Evolutionary conservation across 1,284 basidiomycete genomes (phyloP), one percentile per base, ranked within the genome.

Genomic region (Ceratobasidium sp.): DNA sequence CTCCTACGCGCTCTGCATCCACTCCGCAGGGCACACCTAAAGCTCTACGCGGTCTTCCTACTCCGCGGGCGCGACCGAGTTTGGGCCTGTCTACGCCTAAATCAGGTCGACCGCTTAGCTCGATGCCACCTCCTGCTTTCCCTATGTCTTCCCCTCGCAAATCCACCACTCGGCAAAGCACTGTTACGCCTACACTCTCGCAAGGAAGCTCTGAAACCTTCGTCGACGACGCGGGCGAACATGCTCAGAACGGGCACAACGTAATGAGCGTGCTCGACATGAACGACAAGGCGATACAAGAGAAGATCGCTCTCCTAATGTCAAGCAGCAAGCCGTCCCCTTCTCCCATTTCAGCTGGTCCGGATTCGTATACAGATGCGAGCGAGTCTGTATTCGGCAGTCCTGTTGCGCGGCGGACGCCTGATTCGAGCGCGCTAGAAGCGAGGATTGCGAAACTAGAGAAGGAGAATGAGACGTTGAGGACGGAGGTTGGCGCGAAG

Each of bases 121-220:
- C 89, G 1, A 93, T 92, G 90, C 91, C 91, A 2, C 91, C 91
- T 1, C 91, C 91, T 16, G 83, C 88, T 0, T 90, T 89, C 14
- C 90, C 90, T 38, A 59, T 69, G 26, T 63, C 54, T 21, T 73
- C 75, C 7, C 75, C 76, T 18, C 58, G 67, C 18, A 38, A 38
- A 11, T 38, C 35, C 11, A 69, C 66, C 5, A 67, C 73, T 7
- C 47, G 67, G 4, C 66, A 70, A 23, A 75, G 66, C 21, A 66
- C 76, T 3, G 69, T 76, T 13, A 80, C 80, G 1, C 78, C 80
- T 1, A 73, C 77, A 6, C 73, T 72, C 74, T 76, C 77, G 73
- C 43, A 77, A 73, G 66, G 74, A 62, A 62, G 75, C 74, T 59
- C 74, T 57, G 46, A 74, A 72, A 74, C 67, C 43, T 75, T 41